Percentiles rank a stretch among this genome's conserved stretches.
Evolutionary conservation across 345 rosid species (phyloP).

Genomic region (Eucalyptus pauciflora): DNA sequence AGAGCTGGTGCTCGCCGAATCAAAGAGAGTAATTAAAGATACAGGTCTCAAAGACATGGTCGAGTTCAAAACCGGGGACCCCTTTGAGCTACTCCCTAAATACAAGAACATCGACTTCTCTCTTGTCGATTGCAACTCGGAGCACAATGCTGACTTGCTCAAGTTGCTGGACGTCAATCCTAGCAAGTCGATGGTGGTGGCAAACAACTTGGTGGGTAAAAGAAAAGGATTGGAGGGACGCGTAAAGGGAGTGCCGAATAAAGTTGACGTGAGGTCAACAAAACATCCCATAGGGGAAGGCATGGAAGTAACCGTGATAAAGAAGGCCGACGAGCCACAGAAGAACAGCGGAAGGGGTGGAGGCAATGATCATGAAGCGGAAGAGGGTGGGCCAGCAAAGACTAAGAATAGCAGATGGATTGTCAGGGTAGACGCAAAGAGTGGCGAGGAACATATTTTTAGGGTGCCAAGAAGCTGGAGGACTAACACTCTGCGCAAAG

Average conservation of each 20-base stretch:
- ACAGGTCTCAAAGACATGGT: slow-evolving; percentile 24
- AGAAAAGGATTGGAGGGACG: slow-evolving; percentile 21
- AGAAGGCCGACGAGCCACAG: neutral
- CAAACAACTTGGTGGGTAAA: slow-evolving; percentile 23
- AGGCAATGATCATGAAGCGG: neutral
- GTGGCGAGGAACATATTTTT: slow-evolving; percentile 41
- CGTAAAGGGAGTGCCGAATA: slow-evolving; percentile 4
- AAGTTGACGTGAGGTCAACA: slow-evolving; percentile 23
- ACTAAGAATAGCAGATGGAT: slow-evolving; percentile 22
- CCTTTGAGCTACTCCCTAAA: slow-evolving; percentile 9
- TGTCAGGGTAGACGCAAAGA: slow-evolving; percentile 17
- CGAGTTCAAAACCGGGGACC: slow-evolving; percentile 29
- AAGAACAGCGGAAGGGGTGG: neutral
- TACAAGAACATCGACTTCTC: slow-evolving; percentile 28
- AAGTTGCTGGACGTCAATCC: slow-evolving; percentile 22
- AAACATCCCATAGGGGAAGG: slow-evolving; percentile 31
- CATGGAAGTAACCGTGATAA: slow-evolving; percentile 31
- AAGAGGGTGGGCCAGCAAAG: neutral
- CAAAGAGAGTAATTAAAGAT: slow-evolving; percentile 9
- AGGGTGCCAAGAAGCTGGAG: slow-evolving; percentile 11
- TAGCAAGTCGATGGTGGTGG: slow-evolving; percentile 23
- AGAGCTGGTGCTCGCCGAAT: slow-evolving; percentile 11
- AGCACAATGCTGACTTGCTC: slow-evolving; percentile 6
- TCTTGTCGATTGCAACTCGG: slow-evolving; percentile 26
- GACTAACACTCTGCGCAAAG: neutral